A percentile compares a stretch with the other conserved stretches of the same genome.
Conservation (phyloP, 2,329 filamentous ascomycete genomes). For the Neoscytalidium dimidiatum region DNA sequence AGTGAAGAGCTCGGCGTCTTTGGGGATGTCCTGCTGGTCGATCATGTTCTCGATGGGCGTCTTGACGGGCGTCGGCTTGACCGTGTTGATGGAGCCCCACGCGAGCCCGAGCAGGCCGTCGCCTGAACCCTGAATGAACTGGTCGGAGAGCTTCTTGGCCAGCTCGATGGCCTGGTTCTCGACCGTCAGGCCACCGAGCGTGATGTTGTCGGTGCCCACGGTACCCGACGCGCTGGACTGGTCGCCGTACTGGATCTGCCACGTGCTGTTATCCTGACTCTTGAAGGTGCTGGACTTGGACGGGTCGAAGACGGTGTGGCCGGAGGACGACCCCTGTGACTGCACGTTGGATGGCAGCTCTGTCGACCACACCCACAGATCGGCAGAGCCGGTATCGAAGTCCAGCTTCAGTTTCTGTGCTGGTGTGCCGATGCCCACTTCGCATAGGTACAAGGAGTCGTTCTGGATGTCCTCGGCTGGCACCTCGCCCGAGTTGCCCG, state of each 20-base stretch:
- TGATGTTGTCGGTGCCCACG: conserved; percentile 65
- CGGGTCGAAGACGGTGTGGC: conserved; percentile 61
- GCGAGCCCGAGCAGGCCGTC: conserved; percentile 70
- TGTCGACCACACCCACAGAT: conserved; percentile 63
- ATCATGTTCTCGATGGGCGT: conserved; percentile 74
- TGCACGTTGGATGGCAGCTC: conserved; percentile 44
- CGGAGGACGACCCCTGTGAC: conserved; percentile 27
- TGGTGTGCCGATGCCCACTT: conserved; percentile 66
- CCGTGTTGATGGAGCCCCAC: conserved; percentile 65
- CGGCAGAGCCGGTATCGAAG: conserved; percentile 64
- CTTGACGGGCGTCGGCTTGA: conserved; percentile 54
- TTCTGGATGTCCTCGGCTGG: conserved; percentile 67
- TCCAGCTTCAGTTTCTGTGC: conserved; percentile 61
- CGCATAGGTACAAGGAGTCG: conserved; percentile 65
- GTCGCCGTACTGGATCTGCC: conserved; percentile 71
- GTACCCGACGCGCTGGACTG: conserved; percentile 65
- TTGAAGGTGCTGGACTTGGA: conserved; percentile 63
- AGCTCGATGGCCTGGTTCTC: conserved; percentile 66
- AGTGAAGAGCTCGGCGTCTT: conserved; percentile 62
- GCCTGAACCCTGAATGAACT: conserved; percentile 58
- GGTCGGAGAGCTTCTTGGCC: conserved; percentile 58
- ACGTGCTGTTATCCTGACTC: conserved; percentile 50
- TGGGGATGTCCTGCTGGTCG: conserved; percentile 55
- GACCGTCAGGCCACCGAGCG: conserved; percentile 62
- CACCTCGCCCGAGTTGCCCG: conserved; percentile 51